phyloP scores from a whole-genome alignment of 225 moss, liverwort and hornwort genomes.

The Climacium dendroides region DNA sequence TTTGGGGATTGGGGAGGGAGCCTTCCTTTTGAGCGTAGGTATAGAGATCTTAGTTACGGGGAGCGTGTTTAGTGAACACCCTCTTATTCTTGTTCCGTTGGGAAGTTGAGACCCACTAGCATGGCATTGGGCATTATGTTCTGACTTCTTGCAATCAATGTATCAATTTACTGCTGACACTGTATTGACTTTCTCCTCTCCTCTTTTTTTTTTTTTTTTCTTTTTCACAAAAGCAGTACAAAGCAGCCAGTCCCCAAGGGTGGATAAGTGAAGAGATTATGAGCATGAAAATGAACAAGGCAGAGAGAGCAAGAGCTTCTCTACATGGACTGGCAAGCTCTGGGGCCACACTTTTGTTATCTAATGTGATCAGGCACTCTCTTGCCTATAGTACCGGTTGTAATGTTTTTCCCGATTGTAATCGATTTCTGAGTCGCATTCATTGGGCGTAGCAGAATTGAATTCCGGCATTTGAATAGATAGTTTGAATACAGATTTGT shows the following conservation, averaged over 20 bases:
- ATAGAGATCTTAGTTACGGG: background rate
- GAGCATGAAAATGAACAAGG: too few species aligned
- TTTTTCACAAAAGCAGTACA: too few species aligned
- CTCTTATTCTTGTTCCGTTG: background rate
- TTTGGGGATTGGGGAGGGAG: background rate
- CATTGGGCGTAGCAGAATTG: background rate
- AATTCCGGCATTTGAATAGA: too few species aligned
- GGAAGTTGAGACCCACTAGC: background rate
- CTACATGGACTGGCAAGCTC: too few species aligned
- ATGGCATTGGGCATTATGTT: background rate
- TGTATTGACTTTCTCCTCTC: background rate
- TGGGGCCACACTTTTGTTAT: too few species aligned
- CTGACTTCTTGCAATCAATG: background rate
- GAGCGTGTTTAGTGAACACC: conserved; percentile 9
- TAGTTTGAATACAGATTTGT: too few species aligned
- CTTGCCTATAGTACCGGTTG: background rate
- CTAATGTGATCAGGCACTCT: too few species aligned
- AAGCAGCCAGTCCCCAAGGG: too few species aligned
- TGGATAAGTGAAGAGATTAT: too few species aligned
- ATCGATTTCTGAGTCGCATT: fast-evolving
- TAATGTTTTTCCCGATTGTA: background rate
- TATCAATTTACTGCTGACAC: background rate
- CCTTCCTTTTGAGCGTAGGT: background rate
- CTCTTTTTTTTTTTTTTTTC: too few species aligned
- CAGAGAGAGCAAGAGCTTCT: too few species aligned